Evolutionary conservation across 495 filamentous ascomycete species (phyloP).

Genomic region (Pseudevernia furfuracea): DNA sequence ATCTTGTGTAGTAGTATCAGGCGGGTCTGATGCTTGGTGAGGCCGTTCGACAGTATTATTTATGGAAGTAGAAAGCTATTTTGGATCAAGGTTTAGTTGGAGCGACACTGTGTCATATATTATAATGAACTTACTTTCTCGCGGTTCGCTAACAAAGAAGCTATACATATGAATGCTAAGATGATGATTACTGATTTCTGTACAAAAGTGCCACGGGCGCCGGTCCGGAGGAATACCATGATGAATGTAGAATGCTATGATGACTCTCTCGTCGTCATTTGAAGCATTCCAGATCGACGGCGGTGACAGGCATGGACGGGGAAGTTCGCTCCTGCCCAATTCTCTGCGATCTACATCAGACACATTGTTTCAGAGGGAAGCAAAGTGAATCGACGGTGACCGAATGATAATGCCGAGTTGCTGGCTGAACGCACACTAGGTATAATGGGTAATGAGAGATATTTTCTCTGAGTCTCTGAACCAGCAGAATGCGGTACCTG

Average conservation of each 20-base stretch:
- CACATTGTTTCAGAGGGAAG: not conserved
- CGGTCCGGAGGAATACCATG: not conserved
- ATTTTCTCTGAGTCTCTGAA: not conserved
- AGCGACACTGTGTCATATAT: not conserved
- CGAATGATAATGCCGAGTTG: not conserved
- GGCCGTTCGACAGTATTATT: slow-evolving; percentile 3
- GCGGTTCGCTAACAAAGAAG: slow-evolving; percentile 6
- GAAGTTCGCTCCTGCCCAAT: not conserved
- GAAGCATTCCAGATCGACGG: not conserved
- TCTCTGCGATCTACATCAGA: not conserved
- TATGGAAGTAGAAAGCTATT: slow-evolving; percentile 1
- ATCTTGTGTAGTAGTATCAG: not conserved
- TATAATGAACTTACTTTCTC: not conserved
- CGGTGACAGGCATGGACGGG: not conserved
- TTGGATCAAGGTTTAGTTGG: not conserved
- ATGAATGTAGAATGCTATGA: not conserved
- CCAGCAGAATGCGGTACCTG: not conserved
- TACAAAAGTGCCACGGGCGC: not conserved
- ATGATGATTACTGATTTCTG: slow-evolving; percentile 3
- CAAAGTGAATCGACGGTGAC: not conserved
- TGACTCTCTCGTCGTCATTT: not conserved
- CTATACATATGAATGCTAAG: slow-evolving; percentile 9
- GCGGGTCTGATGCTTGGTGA: not conserved
- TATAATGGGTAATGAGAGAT: too few relatives aligned
- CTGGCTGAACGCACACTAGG: not conserved